These are phyloP conservation scores for Phytophthora idaei DNA, from an alignment of 352 stramenopile genomes.

Conservation along the genomic window DNA sequence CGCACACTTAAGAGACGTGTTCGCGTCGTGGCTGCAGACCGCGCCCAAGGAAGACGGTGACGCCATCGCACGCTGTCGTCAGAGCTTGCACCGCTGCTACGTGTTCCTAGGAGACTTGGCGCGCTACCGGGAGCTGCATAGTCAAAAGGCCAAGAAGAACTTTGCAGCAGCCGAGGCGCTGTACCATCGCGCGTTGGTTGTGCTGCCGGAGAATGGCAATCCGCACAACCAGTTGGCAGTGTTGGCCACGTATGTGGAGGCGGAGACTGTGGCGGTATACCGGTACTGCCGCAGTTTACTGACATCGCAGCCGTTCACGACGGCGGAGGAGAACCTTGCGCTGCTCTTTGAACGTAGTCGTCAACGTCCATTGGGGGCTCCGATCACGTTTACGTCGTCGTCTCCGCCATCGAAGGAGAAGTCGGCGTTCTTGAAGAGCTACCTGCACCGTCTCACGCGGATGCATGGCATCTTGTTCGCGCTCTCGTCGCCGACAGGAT, in stretches of 20 bases:
- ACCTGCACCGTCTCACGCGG: slow-evolving; percentile 82
- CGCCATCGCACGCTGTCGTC: slow-evolving; percentile 43
- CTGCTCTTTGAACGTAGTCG: slow-evolving; percentile 89
- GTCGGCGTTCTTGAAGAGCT: slow-evolving; percentile 86
- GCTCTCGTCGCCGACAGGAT: slow-evolving; percentile 39
- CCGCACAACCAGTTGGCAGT: slow-evolving; percentile 88
- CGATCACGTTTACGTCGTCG: slow-evolving; percentile 42
- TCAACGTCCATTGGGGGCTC: slow-evolving; percentile 63
- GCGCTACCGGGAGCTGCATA: slow-evolving; percentile 84
- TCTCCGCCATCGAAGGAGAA: slow-evolving; percentile 75
- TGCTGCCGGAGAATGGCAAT: slow-evolving; percentile 84
- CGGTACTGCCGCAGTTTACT: slow-evolving; percentile 90
- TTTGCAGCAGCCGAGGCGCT: slow-evolving; percentile 70
- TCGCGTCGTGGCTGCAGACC: slow-evolving; percentile 50
- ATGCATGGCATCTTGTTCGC: slow-evolving; percentile 89
- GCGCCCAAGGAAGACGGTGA: slow-evolving; percentile 15
- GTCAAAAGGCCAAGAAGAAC: slow-evolving; percentile 86
- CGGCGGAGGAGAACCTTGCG: slow-evolving; percentile 88
- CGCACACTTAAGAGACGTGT: slow-evolving; percentile 63
- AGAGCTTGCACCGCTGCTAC: slow-evolving; percentile 83
- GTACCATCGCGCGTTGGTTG: slow-evolving; percentile 71
- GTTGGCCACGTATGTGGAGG: slow-evolving; percentile 86
- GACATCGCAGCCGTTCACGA: slow-evolving; percentile 85
- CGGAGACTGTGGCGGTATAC: slow-evolving; percentile 91
- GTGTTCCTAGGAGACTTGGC: slow-evolving; percentile 84